Percentiles rank a stretch among this genome's conserved stretches.
These are phyloP conservation scores for Globisporangium canariense DNA, from an alignment of 352 stramenopile genomes.

Conservation along the genomic window DNA sequence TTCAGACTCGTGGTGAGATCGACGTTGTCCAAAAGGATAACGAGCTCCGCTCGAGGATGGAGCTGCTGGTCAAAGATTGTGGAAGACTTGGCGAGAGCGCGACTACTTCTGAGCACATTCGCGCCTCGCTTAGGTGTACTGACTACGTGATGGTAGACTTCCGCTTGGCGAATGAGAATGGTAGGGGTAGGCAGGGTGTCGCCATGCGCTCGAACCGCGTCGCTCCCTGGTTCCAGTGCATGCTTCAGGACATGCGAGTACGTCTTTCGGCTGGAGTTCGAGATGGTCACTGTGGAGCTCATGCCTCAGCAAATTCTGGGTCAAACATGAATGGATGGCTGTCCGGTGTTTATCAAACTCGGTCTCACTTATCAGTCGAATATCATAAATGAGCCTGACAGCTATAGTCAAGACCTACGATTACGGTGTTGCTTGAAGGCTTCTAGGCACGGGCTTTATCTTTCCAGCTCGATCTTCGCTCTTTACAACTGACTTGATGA, in stretches of 20 bases:
- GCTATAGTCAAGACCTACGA: background rate
- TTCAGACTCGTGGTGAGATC: no score
- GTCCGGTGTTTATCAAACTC: background rate
- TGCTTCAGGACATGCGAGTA: background rate
- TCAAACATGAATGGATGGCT: background rate
- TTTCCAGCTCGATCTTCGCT: slow-evolving; percentile 39
- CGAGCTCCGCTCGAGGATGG: no score
- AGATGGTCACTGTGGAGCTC: background rate
- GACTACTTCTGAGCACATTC: no score
- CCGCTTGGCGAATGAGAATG: no score
- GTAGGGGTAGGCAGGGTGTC: no score
- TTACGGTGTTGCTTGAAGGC: background rate
- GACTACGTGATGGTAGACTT: no score
- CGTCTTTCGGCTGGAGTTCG: background rate
- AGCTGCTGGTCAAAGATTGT: no score
- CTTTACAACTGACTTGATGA: slow-evolving; percentile 95
- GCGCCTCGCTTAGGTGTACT: no score
- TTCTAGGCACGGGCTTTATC: background rate
- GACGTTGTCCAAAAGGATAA: no score
- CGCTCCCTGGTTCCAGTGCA: background rate
- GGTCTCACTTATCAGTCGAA: background rate
- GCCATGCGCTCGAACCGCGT: background rate
- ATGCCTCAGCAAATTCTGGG: background rate
- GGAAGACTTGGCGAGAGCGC: no score
- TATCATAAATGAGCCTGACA: background rate